Evolutionary conservation across 106 monocot genomes (phyloP).

Genomic region (Cymbidium sinense): DNA sequence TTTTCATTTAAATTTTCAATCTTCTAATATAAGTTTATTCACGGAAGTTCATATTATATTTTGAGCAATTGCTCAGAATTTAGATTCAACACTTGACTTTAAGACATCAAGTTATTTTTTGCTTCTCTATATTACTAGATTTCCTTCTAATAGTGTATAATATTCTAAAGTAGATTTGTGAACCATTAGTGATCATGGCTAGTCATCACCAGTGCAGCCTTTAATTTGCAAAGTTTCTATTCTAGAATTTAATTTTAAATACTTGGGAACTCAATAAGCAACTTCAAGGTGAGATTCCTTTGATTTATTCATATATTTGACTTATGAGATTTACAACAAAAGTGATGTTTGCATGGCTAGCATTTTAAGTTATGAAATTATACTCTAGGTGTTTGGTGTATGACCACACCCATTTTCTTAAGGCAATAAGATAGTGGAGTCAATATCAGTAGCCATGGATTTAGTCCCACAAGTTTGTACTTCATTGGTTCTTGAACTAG

Average conservation of each 20-base stretch:
- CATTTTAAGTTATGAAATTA: too few relatives aligned
- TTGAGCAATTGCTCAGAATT: not conserved
- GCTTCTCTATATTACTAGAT: not conserved
- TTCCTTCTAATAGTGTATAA: not conserved
- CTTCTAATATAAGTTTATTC: not conserved
- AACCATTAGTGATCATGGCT: not conserved
- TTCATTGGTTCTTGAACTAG: too few relatives aligned
- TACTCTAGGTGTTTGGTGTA: too few relatives aligned
- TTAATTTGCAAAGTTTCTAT: not conserved
- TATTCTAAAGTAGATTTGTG: not conserved
- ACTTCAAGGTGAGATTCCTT: too few relatives aligned
- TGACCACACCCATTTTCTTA: too few relatives aligned
- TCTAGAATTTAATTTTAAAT: not conserved
- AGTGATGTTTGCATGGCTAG: too few relatives aligned
- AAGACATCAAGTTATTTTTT: not conserved
- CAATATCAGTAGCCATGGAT: too few relatives aligned
- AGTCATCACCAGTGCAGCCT: not conserved
- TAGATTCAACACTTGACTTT: not conserved
- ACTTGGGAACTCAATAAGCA: not conserved
- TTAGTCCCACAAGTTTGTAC: too few relatives aligned
- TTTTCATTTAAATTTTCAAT: too few relatives aligned
- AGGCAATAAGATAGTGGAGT: too few relatives aligned
- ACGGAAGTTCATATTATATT: not conserved
- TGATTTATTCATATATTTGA: too few relatives aligned
- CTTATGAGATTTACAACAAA: too few relatives aligned